Evolutionary conservation across 2,329 filamentous ascomycete genomes (phyloP).

Genomic region (Neopestalotiopsis sp.): DNA sequence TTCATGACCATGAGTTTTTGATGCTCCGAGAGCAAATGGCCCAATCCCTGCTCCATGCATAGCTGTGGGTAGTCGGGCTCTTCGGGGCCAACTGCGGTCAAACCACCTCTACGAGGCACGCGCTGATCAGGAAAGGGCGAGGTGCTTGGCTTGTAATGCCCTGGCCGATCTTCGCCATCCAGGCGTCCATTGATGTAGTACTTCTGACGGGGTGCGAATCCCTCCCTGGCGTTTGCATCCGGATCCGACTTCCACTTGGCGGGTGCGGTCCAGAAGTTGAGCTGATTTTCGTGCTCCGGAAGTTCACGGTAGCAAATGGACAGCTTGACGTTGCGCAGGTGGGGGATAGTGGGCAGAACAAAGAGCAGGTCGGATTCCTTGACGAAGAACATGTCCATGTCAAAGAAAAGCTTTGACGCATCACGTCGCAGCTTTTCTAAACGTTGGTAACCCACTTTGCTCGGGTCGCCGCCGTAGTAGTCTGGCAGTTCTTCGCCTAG

Average conservation of each 20-base stretch:
- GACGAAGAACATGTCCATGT: slow-evolving; percentile 70
- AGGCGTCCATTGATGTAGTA: slow-evolving; percentile 64
- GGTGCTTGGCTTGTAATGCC: slow-evolving; percentile 52
- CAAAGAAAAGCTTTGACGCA: slow-evolving; percentile 59
- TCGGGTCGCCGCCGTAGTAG: slow-evolving; percentile 56
- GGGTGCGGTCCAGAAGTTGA: slow-evolving; percentile 45
- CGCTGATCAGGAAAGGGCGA: slow-evolving; percentile 60
- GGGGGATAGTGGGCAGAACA: slow-evolving; percentile 61
- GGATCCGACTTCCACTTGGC: slow-evolving; percentile 67
- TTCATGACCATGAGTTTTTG: slow-evolving; percentile 52
- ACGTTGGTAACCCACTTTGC: slow-evolving; percentile 46
- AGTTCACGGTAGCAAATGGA: slow-evolving; percentile 66
- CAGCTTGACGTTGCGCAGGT: slow-evolving; percentile 61
- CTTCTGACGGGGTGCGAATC: slow-evolving; percentile 62
- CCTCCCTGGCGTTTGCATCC: slow-evolving; percentile 54
- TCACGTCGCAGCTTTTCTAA: slow-evolving; percentile 54
- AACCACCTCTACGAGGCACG: slow-evolving; percentile 58
- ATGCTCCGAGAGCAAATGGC: slow-evolving; percentile 55
- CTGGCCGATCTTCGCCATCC: slow-evolving; percentile 57
- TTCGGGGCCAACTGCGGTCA: slow-evolving; percentile 57
- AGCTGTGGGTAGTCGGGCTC: slow-evolving; percentile 63
- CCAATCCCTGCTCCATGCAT: slow-evolving; percentile 63
- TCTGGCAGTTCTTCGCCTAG: slow-evolving; percentile 58
- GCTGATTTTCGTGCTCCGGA: slow-evolving; percentile 54
- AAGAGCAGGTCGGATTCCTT: slow-evolving; percentile 70